A percentile compares a stretch with the other conserved stretches of the same genome.
phyloP scores from a whole-genome alignment of 2,329 filamentous ascomycete genomes.

The Malbranchea zuffiana region DNA sequence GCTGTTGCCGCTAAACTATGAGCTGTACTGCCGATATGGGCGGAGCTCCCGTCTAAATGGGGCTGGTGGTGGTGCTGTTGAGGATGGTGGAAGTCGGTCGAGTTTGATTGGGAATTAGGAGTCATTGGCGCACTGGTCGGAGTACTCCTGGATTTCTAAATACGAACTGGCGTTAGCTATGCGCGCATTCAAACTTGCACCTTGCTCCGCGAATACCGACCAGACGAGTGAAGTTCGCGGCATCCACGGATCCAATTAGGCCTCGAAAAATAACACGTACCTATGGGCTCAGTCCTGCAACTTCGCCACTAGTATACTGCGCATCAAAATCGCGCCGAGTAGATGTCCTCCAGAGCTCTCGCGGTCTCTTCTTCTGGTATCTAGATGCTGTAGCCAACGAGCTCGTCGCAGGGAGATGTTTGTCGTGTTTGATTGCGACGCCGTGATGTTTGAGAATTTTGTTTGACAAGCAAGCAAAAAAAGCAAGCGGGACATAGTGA shows the following conservation, averaged over 20 bases:
- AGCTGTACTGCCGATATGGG: conserved; percentile 6
- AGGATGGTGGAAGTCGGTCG: conserved; percentile 6
- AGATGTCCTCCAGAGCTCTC: no score
- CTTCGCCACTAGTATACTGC: background rate
- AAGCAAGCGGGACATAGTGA: no score
- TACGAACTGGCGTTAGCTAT: background rate
- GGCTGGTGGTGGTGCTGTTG: conserved; percentile 5
- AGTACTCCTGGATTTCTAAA: background rate
- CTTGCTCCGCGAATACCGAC: background rate
- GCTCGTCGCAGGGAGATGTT: background rate
- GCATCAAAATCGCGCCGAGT: background rate
- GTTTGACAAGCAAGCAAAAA: conserved; percentile 6
- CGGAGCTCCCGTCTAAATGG: conserved; percentile 6
- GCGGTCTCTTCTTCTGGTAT: no score
- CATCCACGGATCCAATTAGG: no score
- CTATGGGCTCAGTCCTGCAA: background rate
- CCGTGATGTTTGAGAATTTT: conserved; percentile 8
- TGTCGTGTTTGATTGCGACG: conserved; percentile 7
- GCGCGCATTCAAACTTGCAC: no score
- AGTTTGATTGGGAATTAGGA: conserved; percentile 7
- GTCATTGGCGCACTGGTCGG: no score
- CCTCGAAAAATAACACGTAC: background rate
- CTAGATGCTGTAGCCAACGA: no score
- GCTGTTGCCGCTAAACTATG: conserved; percentile 7
- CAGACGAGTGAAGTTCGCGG: background rate